A percentile compares a stretch with the other conserved stretches of the same genome.
phyloP scores from a whole-genome alignment of 805 yeast genomes.

The Alloascoidea hylecoeti region DNA sequence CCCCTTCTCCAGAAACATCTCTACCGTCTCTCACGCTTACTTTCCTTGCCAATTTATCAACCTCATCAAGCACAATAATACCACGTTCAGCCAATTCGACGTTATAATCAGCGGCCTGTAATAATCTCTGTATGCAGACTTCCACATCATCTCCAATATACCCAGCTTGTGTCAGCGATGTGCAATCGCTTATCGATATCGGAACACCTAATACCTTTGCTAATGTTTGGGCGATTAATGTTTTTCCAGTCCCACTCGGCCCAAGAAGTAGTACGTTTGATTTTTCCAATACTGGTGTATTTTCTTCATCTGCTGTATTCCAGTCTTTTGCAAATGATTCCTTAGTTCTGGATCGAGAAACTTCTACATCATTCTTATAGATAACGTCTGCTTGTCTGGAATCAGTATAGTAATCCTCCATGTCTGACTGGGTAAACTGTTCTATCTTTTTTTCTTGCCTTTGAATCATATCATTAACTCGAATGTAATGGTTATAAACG shows the following conservation, averaged over 20 bases:
- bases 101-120: slow-evolving; percentile 35
- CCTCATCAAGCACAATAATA: slow-evolving; percentile 44
- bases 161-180: slow-evolving; percentile 50
- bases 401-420: slow-evolving; percentile 12
- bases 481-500: slow-evolving; percentile 40
- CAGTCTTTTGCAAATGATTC: not conserved
- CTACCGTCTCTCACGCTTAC: slow-evolving; percentile 30
- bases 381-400: slow-evolving; percentile 3
- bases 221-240: slow-evolving; percentile 37
- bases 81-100: slow-evolving; percentile 40
- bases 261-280: slow-evolving; percentile 43
- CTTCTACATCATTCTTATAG: too few species aligned
- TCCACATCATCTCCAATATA: slow-evolving; percentile 55
- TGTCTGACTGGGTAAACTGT: slow-evolving; percentile 3
- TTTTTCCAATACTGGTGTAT: slow-evolving; percentile 33
- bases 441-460: slow-evolving; percentile 13
- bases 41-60: slow-evolving; percentile 41
- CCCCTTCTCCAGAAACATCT: slow-evolving; percentile 54
- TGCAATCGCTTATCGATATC: slow-evolving; percentile 45
- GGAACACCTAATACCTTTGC: slow-evolving; percentile 40
- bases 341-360: too few species aligned
- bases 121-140: slow-evolving; percentile 35
- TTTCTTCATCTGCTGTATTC: slow-evolving; percentile 14
- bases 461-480: slow-evolving; percentile 27
- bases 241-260: slow-evolving; percentile 52